Evolutionary conservation across 768 basidiomycete species (phyloP).

Genomic region (Rhizopogon vinicolor): DNA sequence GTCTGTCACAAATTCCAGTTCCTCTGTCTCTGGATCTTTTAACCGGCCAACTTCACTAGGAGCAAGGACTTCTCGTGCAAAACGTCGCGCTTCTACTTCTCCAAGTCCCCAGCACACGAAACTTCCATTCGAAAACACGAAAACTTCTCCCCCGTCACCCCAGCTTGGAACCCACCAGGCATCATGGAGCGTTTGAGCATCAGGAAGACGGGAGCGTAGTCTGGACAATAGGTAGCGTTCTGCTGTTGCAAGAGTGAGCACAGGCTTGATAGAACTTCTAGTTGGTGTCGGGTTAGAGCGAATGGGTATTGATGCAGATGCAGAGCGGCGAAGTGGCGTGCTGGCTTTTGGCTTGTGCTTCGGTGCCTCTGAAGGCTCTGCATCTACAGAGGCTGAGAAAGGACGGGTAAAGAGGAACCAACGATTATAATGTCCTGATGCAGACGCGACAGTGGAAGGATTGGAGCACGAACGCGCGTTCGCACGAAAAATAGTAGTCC

Average conservation of each 20-base stretch:
- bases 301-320: constrained; percentile 81
- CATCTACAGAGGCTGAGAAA: constrained; percentile 1
- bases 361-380: constrained; percentile 10
- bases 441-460: neutral
- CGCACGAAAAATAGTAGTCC: neutral
- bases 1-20: constrained; percentile 90
- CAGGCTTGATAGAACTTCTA: constrained; percentile 66
- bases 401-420: neutral
- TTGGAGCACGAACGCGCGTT: neutral
- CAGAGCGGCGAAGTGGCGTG: constrained; percentile 77
- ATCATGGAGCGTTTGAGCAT: constrained; percentile 63
- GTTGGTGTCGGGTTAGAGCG: constrained; percentile 85
- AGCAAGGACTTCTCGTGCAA: constrained; percentile 58
- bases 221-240: constrained; percentile 73
- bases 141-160: constrained; percentile 74
- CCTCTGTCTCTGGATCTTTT: constrained; percentile 75
- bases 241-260: constrained; percentile 81
- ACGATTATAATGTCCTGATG: neutral
- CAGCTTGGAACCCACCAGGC: constrained; percentile 78
- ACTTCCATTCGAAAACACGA: constrained; percentile 84
- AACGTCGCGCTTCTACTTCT: constrained; percentile 68
- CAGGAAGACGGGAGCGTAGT: constrained; percentile 53
- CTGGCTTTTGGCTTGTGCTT: constrained; percentile 79
- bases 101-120: constrained; percentile 89
- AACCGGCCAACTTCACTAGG: constrained; percentile 62